Conservation (phyloP, 192 early-diverging fungal species). For the Paraglomus occultum region DNA sequence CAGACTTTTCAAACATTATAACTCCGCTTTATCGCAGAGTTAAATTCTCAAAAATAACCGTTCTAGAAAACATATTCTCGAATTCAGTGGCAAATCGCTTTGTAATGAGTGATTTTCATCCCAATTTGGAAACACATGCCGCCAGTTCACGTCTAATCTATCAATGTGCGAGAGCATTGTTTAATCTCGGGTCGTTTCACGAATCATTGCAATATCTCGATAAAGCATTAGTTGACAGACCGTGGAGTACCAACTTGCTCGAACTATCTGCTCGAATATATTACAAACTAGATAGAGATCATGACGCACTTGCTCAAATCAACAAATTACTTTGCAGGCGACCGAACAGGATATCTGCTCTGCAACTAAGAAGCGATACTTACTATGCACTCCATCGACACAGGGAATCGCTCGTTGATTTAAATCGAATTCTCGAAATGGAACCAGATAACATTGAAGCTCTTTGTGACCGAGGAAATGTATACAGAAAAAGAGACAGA, state of each 20-base stretch:
- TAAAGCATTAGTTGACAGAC: constrained; percentile 1
- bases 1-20: not conserved
- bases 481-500: not conserved
- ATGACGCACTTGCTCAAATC: not conserved
- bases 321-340: not conserved
- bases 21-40: not conserved
- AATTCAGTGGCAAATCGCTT: not conserved
- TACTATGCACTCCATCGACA: constrained; percentile 13
- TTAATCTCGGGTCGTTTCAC: not conserved
- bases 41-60: constrained; percentile 8
- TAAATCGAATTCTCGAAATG: not conserved
- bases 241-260: not conserved
- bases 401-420: not conserved
- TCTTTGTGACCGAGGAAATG: constrained; percentile 13
- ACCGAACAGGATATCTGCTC: not conserved
- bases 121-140: not conserved
- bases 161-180: not conserved
- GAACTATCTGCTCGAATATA: not conserved
- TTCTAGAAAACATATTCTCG: not conserved
- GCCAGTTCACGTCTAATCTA: not conserved
- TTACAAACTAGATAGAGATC: not conserved
- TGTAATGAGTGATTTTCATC: constrained; percentile 2
- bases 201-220: constrained; percentile 1
- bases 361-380: not conserved
- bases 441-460: constrained; percentile 16